Evolutionary conservation across 192 early-diverging fungal species (phyloP).

Genomic region (Umbelopsis ramanniana): DNA sequence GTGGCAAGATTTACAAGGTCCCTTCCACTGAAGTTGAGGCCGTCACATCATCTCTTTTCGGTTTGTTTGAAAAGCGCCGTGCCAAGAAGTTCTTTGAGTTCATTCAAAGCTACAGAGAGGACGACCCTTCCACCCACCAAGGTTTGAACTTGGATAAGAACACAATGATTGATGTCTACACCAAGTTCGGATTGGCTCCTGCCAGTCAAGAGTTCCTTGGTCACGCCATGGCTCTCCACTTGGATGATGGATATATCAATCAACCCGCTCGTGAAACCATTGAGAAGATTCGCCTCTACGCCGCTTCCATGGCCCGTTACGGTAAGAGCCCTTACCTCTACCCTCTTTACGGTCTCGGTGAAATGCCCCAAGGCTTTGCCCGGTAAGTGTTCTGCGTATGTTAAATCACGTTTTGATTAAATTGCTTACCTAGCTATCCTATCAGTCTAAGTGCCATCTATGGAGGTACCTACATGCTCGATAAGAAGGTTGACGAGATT

Average conservation of each 20-base stretch:
- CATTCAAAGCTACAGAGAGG: conserved; percentile 87
- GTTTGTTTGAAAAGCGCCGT: conserved; percentile 93
- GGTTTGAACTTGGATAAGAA: conserved; percentile 74
- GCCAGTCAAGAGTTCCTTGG: conserved; percentile 98
- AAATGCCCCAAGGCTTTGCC: conserved; percentile 98
- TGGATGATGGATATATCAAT: conserved; percentile 83
- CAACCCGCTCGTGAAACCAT: conserved; percentile 84
- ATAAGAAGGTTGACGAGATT: conserved; percentile 90
- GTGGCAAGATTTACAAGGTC: conserved; percentile 93
- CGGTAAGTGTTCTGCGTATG: conserved; percentile 47
- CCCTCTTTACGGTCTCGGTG: conserved; percentile 96
- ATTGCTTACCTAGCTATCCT: not conserved
- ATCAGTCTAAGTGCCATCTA: conserved; percentile 95
- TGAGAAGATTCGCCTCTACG: conserved; percentile 91
- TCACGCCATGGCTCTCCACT: conserved; percentile 94
- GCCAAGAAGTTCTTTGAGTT: conserved; percentile 96
- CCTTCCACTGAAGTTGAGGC: conserved; percentile 91
- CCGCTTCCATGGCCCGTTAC: conserved; percentile 88
- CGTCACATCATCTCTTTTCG: conserved; percentile 82
- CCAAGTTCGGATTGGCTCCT: conserved; percentile 88
- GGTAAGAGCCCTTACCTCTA: conserved; percentile 99
- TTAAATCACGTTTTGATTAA: not conserved
- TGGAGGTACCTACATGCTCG: conserved; percentile 99
- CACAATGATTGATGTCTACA: conserved; percentile 86
- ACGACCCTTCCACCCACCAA: conserved; percentile 83